Evolutionary conservation across 2,329 filamentous ascomycete genomes (phyloP).

Genomic region (Bimuria novae-zelandiae): DNA sequence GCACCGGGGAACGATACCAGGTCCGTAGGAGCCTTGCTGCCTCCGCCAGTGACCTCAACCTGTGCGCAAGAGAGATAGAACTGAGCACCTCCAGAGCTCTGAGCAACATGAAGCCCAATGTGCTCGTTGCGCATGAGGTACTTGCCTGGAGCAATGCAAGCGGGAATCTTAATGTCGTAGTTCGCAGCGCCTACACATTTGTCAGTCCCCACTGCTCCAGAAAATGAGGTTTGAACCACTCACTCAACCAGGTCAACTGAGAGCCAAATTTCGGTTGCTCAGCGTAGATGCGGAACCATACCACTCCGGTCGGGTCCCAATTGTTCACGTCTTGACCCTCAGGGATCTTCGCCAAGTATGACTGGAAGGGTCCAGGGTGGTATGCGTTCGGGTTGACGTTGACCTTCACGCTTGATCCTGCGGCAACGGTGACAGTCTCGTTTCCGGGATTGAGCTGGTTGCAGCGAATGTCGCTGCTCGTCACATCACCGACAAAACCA

Average conservation of each 20-base stretch:
- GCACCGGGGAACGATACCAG: slow-evolving; percentile 54
- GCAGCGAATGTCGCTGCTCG: slow-evolving; percentile 26
- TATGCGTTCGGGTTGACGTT: slow-evolving; percentile 17
- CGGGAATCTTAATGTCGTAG: slow-evolving; percentile 5
- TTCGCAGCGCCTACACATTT: background rate
- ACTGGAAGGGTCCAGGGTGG: slow-evolving; percentile 28
- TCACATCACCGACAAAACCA: slow-evolving; percentile 27
- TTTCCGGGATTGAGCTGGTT: slow-evolving; percentile 8
- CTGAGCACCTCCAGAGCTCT: slow-evolving; percentile 30
- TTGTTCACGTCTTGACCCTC: slow-evolving; percentile 18
- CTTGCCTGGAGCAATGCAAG: slow-evolving; percentile 4
- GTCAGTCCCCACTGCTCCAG: background rate
- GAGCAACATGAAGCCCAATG: background rate
- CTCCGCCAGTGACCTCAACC: slow-evolving; percentile 17
- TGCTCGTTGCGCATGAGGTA: slow-evolving; percentile 10
- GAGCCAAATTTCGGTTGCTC: slow-evolving; percentile 13
- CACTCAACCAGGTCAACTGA: slow-evolving; percentile 1
- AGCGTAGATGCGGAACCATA: slow-evolving; percentile 30
- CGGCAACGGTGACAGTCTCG: slow-evolving; percentile 7
- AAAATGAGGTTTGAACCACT: background rate
- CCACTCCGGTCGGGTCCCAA: slow-evolving; percentile 23
- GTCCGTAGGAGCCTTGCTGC: slow-evolving; percentile 39
- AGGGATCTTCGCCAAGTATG: slow-evolving; percentile 33
- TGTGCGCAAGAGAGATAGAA: slow-evolving; percentile 24
- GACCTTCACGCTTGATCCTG: slow-evolving; percentile 25